These are phyloP conservation scores for Emmonsiellopsis sp. DNA, from an alignment of 2,329 filamentous ascomycete species.

Conservation along the genomic window DNA sequence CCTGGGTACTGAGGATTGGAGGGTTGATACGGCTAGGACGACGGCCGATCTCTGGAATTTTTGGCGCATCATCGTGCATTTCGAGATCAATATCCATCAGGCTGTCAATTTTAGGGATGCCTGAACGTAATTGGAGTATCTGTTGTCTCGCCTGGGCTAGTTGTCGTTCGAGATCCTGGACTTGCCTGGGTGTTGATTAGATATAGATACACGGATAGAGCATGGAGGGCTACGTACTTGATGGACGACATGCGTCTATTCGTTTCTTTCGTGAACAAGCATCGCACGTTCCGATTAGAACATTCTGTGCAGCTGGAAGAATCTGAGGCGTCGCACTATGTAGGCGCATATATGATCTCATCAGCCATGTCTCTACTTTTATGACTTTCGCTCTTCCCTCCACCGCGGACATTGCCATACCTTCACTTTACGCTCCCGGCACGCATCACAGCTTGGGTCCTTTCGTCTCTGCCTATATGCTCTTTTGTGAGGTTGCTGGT, in stretches of 20 bases:
- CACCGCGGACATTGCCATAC: conserved; percentile 20
- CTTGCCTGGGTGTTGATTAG: conserved; percentile 48
- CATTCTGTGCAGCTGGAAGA: conserved; percentile 95
- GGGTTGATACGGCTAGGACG: conserved; percentile 56
- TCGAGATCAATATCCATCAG: conserved; percentile 36
- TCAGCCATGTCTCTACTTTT: neutral
- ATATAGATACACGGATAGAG: conserved; percentile 3
- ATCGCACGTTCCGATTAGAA: conserved; percentile 91
- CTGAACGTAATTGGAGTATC: conserved; percentile 63
- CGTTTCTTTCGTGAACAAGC: conserved; percentile 98
- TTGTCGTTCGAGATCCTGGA: conserved; percentile 93
- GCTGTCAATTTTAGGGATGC: conserved; percentile 45
- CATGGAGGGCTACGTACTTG: conserved; percentile 43
- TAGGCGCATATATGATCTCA: neutral
- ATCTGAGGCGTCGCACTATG: conserved; percentile 84
- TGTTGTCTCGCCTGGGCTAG: conserved; percentile 71
- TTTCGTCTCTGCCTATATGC: conserved; percentile 92
- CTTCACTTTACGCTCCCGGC: conserved; percentile 70
- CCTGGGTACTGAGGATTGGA: conserved; percentile 47
- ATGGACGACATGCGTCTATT: conserved; percentile 98
- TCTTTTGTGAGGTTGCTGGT: conserved; percentile 70
- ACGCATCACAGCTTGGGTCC: conserved; percentile 95
- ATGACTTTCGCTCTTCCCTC: no score
- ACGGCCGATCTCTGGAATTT: conserved; percentile 57
- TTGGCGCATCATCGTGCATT: conserved; percentile 35